Conservation (phyloP, 2,329 filamentous ascomycete species). For the Cladosporium sp. region DNA sequence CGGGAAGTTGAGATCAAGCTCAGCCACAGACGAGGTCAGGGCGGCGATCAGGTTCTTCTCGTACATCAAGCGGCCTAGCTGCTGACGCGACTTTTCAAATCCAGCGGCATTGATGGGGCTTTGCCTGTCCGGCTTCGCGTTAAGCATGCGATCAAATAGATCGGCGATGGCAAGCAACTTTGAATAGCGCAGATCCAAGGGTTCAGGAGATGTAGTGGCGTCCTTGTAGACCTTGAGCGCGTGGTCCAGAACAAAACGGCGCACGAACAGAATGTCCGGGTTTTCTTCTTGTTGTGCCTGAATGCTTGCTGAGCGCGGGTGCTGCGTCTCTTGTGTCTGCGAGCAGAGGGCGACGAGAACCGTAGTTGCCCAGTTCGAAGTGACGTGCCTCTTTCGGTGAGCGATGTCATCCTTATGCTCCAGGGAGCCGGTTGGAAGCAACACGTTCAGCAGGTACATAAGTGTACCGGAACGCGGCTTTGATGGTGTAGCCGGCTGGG, state of each 20-base stretch:
- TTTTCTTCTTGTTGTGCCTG: conserved; percentile 69
- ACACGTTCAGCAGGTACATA: conserved; percentile 84
- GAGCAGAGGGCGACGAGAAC: conserved; percentile 81
- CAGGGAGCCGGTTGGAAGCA: conserved; percentile 62
- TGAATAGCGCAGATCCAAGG: conserved; percentile 79
- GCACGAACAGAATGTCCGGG: conserved; percentile 80
- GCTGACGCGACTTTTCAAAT: conserved; percentile 59
- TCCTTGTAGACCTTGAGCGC: conserved; percentile 89
- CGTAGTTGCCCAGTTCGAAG: conserved; percentile 78
- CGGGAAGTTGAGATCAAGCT: conserved; percentile 92
- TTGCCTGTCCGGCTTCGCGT: conserved; percentile 61
- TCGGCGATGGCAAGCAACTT: conserved; percentile 83
- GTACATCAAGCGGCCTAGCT: conserved; percentile 92
- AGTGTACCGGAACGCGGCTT: conserved; percentile 89
- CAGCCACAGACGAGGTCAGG: conserved; percentile 84
- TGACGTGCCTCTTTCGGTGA: conserved; percentile 80
- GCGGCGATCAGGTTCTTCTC: conserved; percentile 93
- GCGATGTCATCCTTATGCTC: conserved; percentile 68
- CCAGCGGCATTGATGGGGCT: conserved; percentile 13
- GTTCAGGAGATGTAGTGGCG: conserved; percentile 70
- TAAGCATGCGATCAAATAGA: conserved; percentile 88
- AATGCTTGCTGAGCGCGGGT: conserved; percentile 50
- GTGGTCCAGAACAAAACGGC: conserved; percentile 91
- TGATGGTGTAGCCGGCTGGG: conserved; percentile 79
- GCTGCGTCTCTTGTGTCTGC: conserved; percentile 76